A percentile compares a stretch with the other conserved stretches of the same genome.
Conservation (phyloP, 192 early-diverging fungal genomes). For the Phycomyces blakesleeanus region DNA sequence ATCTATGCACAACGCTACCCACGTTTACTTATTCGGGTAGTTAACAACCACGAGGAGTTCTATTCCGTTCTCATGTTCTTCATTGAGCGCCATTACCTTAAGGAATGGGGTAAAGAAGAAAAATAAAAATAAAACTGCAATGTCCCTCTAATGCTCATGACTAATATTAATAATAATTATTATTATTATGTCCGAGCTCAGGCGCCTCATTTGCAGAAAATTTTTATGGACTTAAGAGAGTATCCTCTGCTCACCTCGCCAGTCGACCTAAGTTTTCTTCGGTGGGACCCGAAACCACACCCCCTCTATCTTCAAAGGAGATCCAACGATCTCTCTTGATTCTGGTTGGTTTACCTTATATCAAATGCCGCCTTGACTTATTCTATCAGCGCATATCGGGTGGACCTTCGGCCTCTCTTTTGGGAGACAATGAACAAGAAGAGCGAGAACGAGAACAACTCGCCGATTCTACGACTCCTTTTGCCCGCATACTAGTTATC, state of each 20-base stretch:
- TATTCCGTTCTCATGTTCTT: constrained; percentile 76
- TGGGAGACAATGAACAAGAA: constrained; percentile 54
- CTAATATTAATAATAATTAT: constrained; percentile 2
- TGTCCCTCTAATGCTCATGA: constrained; percentile 1
- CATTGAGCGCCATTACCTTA: constrained; percentile 82
- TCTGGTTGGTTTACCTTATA: constrained; percentile 72
- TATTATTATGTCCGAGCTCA: constrained; percentile 5
- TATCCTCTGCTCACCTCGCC: constrained; percentile 36
- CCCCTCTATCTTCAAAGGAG: constrained; percentile 46
- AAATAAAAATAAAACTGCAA: not conserved
- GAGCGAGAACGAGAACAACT: constrained; percentile 31
- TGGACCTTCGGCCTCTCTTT: constrained; percentile 58
- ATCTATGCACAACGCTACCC: constrained; percentile 89
- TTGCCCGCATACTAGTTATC: constrained; percentile 13
- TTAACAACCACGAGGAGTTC: constrained; percentile 79
- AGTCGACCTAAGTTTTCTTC: constrained; percentile 15
- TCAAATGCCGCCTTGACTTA: constrained; percentile 69
- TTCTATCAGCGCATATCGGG: constrained; percentile 67
- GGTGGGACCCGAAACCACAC: constrained; percentile 31
- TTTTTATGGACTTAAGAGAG: constrained; percentile 87
- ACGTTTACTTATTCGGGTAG: constrained; percentile 68
- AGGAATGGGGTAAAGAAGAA: constrained; percentile 58
- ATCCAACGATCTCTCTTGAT: constrained; percentile 62
- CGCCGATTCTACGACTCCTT: not conserved
- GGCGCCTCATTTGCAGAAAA: constrained; percentile 85